Evolutionary conservation across 345 rosid species (phyloP).

Genomic region (Ricinus communis): DNA sequence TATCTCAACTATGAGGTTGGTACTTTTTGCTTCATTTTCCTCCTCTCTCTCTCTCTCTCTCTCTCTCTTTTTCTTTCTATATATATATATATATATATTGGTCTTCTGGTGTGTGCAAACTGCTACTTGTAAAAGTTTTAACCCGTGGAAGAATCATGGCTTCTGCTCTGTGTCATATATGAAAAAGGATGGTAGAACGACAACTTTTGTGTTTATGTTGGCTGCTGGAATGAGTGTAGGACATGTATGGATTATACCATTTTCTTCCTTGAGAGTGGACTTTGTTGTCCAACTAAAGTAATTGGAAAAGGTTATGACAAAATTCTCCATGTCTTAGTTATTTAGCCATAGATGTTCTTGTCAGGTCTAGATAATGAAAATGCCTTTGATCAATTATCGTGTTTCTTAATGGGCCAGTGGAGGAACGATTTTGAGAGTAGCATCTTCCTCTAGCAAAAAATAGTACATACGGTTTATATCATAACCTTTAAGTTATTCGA

Average conservation of each 20-base stretch:
- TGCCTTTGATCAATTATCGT: background rate
- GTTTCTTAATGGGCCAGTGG: background rate
- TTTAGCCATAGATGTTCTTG: background rate
- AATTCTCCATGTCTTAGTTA: background rate
- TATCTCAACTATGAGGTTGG: slow-evolving; percentile 73
- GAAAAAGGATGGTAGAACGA: background rate
- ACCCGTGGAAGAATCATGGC: background rate
- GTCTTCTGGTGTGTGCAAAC: background rate
- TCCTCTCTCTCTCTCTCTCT: no score
- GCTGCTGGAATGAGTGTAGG: background rate
- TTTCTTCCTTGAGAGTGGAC: background rate
- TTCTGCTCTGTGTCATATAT: background rate
- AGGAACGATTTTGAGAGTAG: background rate
- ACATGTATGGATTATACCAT: background rate
- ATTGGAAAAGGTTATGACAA: background rate
- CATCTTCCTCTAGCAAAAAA: background rate
- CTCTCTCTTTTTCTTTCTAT: no score
- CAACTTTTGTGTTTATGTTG: background rate
- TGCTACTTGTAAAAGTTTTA: background rate
- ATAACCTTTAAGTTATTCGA: background rate
- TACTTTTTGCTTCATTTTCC: slow-evolving; percentile 7
- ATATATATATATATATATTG: no score
- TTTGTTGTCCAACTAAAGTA: no score
- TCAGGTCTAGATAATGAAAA: background rate
- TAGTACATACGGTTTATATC: background rate